Percentiles rank a stretch among this genome's conserved stretches.
phyloP scores from a whole-genome alignment of 257 asterid genomes.

The Pogostemon cablin region DNA sequence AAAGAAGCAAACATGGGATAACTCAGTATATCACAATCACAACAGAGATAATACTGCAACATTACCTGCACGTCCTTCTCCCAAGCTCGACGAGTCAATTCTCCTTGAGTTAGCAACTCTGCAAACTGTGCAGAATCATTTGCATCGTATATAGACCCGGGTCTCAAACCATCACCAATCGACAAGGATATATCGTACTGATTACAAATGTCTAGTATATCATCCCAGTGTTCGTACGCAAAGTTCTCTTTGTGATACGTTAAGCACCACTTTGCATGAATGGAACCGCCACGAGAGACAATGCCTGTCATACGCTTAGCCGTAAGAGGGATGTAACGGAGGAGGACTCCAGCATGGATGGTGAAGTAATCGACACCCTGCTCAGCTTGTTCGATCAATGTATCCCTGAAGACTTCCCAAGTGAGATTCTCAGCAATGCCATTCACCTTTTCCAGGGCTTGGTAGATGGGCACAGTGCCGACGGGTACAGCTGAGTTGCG shows the following conservation, averaged over 20 bases:
- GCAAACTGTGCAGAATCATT: conserved; percentile 97
- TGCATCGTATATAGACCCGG: conserved; percentile 95
- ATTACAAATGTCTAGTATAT: conserved; percentile 86
- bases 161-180: conserved; percentile 96
- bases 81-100: conserved; percentile 93
- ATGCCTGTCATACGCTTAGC: conserved; percentile 95
- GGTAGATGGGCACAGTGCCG: conserved; percentile 96
- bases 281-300: conserved; percentile 96
- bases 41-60: background rate
- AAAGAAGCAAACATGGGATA: background rate
- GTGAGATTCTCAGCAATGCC: conserved; percentile 90
- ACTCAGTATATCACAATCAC: background rate
- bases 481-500: conserved; percentile 97
- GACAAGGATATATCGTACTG: conserved; percentile 89
- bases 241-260: conserved; percentile 92
- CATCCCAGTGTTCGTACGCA: conserved; percentile 99
- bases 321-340: conserved; percentile 86
- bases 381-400: conserved; percentile 95
- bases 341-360: conserved; percentile 92
- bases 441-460: conserved; percentile 88
- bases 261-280: conserved; percentile 98
- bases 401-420: conserved; percentile 90
- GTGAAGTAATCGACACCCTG: conserved; percentile 98
- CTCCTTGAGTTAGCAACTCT: conserved; percentile 93
- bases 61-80: conserved; percentile 93